Evolutionary conservation across 176 grass and related monocot species (phyloP).

Genomic region (Echinochloa phyllopogon): DNA sequence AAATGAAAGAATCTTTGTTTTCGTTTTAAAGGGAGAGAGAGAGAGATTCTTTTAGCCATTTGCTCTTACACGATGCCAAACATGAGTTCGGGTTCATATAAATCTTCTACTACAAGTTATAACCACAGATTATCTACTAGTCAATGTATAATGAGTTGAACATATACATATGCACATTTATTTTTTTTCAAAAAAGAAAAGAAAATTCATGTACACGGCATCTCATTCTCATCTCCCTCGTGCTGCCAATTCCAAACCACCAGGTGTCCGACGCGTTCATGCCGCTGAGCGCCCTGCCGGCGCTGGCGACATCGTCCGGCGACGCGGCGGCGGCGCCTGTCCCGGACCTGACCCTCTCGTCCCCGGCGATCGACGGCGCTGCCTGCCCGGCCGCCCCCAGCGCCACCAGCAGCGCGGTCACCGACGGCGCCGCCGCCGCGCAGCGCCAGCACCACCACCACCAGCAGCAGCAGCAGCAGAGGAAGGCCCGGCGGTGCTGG

Average conservation of each 20-base stretch:
- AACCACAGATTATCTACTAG: too few species aligned
- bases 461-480: slow-evolving; percentile 49
- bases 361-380: slow-evolving; percentile 34
- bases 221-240: not conserved
- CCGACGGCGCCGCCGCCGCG: not conserved
- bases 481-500: slow-evolving; percentile 87
- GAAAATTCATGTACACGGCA: not conserved
- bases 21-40: not conserved
- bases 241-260: not conserved
- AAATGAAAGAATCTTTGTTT: not conserved
- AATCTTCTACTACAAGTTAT: not conserved
- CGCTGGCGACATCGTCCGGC: not conserved
- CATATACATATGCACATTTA: not conserved
- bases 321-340: slow-evolving; percentile 19
- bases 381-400: slow-evolving; percentile 35
- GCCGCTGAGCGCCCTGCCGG: slow-evolving; percentile 10
- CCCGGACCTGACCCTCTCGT: slow-evolving; percentile 58
- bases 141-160: not conserved
- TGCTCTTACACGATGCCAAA: not conserved
- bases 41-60: not conserved
- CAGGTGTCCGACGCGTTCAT: slow-evolving; percentile 45
- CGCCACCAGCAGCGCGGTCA: slow-evolving; percentile 46
- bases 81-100: not conserved
- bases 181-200: not conserved
- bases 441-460: slow-evolving; percentile 38